Percentiles rank a stretch among this genome's conserved stretches.
Evolutionary conservation across 2,329 filamentous ascomycete genomes (phyloP).

Genomic region (Sporothrix phasma): DNA sequence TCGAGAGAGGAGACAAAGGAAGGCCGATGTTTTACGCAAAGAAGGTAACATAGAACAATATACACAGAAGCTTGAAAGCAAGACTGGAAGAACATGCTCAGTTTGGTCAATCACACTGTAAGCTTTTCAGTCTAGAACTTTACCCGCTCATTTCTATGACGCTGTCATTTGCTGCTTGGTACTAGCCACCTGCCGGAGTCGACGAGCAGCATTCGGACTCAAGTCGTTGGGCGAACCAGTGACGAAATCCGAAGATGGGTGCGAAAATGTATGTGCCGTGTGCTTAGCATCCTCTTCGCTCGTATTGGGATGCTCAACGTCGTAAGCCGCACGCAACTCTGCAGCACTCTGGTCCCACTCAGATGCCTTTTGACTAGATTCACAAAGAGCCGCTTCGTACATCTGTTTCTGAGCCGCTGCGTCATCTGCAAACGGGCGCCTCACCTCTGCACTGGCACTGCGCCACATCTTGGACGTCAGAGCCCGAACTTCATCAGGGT

Average conservation of each 20-base stretch:
- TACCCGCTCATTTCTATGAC: slow-evolving; percentile 24
- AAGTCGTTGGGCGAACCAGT: slow-evolving; percentile 26
- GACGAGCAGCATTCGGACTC: slow-evolving; percentile 4
- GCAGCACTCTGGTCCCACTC: slow-evolving; percentile 59
- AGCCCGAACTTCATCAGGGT: slow-evolving; percentile 68
- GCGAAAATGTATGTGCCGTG: background rate
- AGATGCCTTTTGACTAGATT: slow-evolving; percentile 50
- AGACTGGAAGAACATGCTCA: no score
- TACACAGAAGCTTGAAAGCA: background rate
- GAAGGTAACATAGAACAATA: background rate
- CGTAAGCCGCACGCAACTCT: slow-evolving; percentile 35
- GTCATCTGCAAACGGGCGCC: slow-evolving; percentile 67
- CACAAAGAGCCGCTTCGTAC: slow-evolving; percentile 47
- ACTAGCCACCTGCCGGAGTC: slow-evolving; percentile 25
- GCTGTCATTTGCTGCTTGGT: slow-evolving; percentile 29
- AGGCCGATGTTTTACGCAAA: background rate
- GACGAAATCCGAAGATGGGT: slow-evolving; percentile 12
- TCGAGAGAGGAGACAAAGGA: no score
- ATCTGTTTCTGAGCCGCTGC: slow-evolving; percentile 59
- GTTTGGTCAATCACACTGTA: no score
- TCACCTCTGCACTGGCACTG: slow-evolving; percentile 58
- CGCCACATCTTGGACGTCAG: slow-evolving; percentile 90
- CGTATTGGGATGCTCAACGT: slow-evolving; percentile 39
- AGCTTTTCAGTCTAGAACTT: background rate
- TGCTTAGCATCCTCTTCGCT: slow-evolving; percentile 19